Conservation (phyloP, 768 basidiomycete genomes). For the Rubroboletus pulcherrimus region DNA sequence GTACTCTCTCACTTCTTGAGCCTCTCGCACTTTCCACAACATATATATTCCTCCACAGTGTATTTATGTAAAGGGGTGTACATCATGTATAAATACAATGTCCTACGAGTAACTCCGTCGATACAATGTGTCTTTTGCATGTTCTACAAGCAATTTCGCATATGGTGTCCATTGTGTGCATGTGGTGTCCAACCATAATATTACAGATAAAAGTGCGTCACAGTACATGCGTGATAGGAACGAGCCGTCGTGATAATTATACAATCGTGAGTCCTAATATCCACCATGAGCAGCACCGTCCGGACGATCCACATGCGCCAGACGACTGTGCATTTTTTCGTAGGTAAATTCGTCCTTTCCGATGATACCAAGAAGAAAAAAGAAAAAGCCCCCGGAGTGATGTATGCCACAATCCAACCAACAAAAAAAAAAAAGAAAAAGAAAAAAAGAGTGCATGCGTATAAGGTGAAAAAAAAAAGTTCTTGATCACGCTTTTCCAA, state of each 20-base stretch:
- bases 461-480: background rate
- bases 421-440: background rate
- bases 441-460: conserved; percentile 1
- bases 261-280: conserved; percentile 21
- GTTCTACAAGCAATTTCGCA: background rate
- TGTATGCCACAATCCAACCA: background rate
- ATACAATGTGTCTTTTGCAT: background rate
- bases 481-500: conserved; percentile 36
- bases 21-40: background rate
- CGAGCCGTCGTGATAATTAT: conserved; percentile 14
- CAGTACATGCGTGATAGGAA: conserved; percentile 14
- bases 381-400: background rate
- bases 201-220: conserved; percentile 21
- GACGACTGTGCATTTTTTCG: background rate
- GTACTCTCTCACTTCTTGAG: background rate
- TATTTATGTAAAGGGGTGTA: background rate
- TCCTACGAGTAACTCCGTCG: background rate
- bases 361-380: conserved; percentile 2
- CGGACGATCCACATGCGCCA: conserved; percentile 14
- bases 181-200: conserved; percentile 1
- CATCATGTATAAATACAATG: background rate
- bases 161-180: background rate
- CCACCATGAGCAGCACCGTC: conserved; percentile 1
- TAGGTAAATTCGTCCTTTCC: background rate
- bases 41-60: background rate